Evolutionary conservation across 495 filamentous ascomycete genomes (phyloP).

Genomic region (Aspergillus nanangensis): DNA sequence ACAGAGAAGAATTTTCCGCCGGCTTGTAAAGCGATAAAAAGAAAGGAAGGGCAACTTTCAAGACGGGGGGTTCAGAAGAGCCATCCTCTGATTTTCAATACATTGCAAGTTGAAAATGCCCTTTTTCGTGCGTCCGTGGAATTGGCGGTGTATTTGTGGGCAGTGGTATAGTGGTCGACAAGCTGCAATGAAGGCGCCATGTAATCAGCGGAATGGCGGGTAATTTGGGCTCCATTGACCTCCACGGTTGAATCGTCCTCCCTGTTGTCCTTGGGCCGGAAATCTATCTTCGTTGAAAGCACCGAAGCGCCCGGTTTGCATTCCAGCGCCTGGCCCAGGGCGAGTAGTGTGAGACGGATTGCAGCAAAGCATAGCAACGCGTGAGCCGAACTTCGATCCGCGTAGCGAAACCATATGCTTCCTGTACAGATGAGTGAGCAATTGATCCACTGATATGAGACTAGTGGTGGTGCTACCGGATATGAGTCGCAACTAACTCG

Average conservation of each 20-base stretch:
- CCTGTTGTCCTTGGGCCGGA: constrained; percentile 20
- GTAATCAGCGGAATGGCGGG: constrained; percentile 35
- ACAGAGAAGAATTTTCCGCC: neutral
- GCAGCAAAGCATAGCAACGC: constrained; percentile 97
- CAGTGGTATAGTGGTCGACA: too few species aligned
- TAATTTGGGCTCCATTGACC: constrained; percentile 37
- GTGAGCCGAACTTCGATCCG: constrained; percentile 96
- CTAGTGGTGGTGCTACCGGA: constrained; percentile 49
- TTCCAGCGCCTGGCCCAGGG: constrained; percentile 72
- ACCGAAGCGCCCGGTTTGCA: constrained; percentile 53
- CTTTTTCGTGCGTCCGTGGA: too few species aligned
- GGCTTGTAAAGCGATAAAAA: too few species aligned
- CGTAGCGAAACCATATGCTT: constrained; percentile 99
- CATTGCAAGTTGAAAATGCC: too few species aligned
- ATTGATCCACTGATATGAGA: neutral
- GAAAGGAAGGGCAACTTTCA: too few species aligned
- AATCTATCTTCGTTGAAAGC: constrained; percentile 51
- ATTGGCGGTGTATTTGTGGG: too few species aligned
- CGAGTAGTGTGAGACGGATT: constrained; percentile 84
- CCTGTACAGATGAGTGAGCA: constrained; percentile 25
- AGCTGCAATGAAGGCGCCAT: too few species aligned
- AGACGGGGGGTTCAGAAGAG: too few species aligned
- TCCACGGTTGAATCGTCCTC: constrained; percentile 31
- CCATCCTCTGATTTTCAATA: too few species aligned
- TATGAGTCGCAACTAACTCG: constrained; percentile 87